Base-by-base conservation (phyloP, 371 early-diverging fungal species). In the Parasitella parasitica region DNA sequence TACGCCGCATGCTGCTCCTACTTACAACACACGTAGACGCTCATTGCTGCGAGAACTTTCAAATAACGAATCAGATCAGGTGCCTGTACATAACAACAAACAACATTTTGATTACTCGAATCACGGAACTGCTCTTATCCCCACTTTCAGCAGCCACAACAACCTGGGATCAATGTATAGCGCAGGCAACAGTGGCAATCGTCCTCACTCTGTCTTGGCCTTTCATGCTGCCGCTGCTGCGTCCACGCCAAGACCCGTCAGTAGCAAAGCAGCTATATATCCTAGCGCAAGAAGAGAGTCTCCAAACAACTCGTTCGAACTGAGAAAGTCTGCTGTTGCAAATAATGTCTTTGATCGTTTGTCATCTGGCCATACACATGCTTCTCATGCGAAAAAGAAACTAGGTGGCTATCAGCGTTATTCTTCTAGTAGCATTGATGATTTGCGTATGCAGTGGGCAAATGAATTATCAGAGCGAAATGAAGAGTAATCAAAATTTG, bases 331-430 rank as follows among this genome's bases (percentile, higher is more conserved):
- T 5, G 61, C 71, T 27, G 54, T 37, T n/a, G 37, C 54, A 6
- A 67, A 59, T 28, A 73, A 63, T 24, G 76, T 80, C 0, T 80
- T 80, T 64, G 77, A 75, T 39, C 66, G 81, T 3, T 54, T 80
- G 20, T 71, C 81, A 15, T 54, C 57, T 22, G 68, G 65, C 3
- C 81, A 80, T 34, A 80, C 81, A 0, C 76, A 73, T 28, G 77
- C 81, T 6, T 77, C 77, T 11, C 70, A 73, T 53, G 81, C 81
- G 1, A 80, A 80, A 41, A 76, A 59, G 39, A 26, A 54, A 16
- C n/a, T 11, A 15, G 38, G 28, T 7, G 49, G 51, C 13, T 52
- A 68, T 39, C 39, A 39, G 15, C 63, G 72, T 0, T 57, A 69
- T 39, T 69, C 69, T 13, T 66, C 66, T 3, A 63, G 72, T 15